phyloP scores from a whole-genome alignment of 257 asterid species.

The Capsicum pubescens region DNA sequence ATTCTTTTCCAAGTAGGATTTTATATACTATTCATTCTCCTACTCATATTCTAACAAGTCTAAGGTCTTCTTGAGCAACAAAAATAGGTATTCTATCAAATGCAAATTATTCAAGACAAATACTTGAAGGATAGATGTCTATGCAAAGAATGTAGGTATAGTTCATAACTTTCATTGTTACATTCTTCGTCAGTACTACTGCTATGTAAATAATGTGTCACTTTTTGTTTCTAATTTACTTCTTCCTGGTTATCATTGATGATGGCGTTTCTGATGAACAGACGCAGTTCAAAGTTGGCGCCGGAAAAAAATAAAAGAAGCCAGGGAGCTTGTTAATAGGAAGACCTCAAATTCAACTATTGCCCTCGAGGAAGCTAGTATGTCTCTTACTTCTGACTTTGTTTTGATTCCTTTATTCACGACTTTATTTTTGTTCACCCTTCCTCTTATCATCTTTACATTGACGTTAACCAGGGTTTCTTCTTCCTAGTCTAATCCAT shows the following conservation, averaged over 20 bases:
- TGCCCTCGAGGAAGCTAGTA: conserved; percentile 79
- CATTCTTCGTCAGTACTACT: not conserved
- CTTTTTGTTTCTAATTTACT: conserved; percentile 1
- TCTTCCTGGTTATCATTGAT: conserved; percentile 18
- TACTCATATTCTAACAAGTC: no score
- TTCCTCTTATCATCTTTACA: not conserved
- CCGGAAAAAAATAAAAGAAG: conserved; percentile 61
- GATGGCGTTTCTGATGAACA: conserved; percentile 42
- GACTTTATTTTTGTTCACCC: not conserved
- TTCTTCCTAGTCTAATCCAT: not conserved
- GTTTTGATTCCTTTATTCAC: not conserved
- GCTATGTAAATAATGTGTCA: not conserved
- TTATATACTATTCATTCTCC: no score
- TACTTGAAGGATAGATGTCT: conserved; percentile 12
- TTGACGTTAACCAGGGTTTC: not conserved
- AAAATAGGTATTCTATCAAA: not conserved
- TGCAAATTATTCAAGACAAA: not conserved
- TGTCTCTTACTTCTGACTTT: conserved; percentile 17
- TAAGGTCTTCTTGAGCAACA: not conserved
- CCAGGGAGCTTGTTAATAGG: conserved; percentile 46
- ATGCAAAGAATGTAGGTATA: not conserved
- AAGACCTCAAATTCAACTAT: conserved; percentile 59
- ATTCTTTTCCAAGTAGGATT: no score
- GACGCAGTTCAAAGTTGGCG: conserved; percentile 86
- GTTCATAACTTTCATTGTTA: not conserved